Evolutionary conservation across 1,284 basidiomycete species (phyloP).

Genomic region (Thecaphora thlaspeos): DNA sequence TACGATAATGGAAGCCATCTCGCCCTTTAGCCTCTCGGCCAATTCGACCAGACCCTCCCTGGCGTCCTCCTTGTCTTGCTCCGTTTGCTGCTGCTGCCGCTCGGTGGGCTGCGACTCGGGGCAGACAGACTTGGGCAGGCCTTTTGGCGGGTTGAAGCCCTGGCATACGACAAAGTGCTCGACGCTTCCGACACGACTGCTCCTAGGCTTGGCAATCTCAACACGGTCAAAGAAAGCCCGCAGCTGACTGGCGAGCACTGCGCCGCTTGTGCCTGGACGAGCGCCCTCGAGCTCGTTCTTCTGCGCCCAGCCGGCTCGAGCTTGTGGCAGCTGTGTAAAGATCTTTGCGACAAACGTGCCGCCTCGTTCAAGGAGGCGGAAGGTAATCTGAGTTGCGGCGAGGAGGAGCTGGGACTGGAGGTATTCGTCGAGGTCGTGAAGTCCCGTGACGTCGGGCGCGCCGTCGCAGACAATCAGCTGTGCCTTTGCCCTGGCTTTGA

Average conservation of each 20-base stretch:
- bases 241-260: conserved; percentile 41
- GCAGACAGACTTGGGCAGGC: conserved; percentile 5
- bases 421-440: conserved; percentile 65
- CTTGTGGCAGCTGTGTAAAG: conserved; percentile 56
- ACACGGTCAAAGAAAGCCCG: conserved; percentile 60
- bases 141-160: conserved; percentile 57
- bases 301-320: conserved; percentile 8
- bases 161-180: conserved; percentile 65
- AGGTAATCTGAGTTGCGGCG: conserved; percentile 63
- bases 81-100: background rate
- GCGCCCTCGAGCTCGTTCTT: conserved; percentile 25
- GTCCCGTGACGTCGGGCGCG: conserved; percentile 65
- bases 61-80: conserved; percentile 7
- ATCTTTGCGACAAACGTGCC: conserved; percentile 66
- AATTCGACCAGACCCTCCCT: conserved; percentile 18
- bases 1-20: conserved; percentile 1
- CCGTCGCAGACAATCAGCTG: conserved; percentile 66
- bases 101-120: conserved; percentile 1
- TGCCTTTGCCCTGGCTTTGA: conserved; percentile 58
- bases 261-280: conserved; percentile 16
- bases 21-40: conserved; percentile 14
- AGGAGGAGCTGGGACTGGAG: conserved; percentile 64
- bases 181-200: conserved; percentile 47
- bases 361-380: conserved; percentile 62
- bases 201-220: conserved; percentile 58